phyloP scores from a whole-genome alignment of 2,329 filamentous ascomycete species.

The Alternaria sp. region DNA sequence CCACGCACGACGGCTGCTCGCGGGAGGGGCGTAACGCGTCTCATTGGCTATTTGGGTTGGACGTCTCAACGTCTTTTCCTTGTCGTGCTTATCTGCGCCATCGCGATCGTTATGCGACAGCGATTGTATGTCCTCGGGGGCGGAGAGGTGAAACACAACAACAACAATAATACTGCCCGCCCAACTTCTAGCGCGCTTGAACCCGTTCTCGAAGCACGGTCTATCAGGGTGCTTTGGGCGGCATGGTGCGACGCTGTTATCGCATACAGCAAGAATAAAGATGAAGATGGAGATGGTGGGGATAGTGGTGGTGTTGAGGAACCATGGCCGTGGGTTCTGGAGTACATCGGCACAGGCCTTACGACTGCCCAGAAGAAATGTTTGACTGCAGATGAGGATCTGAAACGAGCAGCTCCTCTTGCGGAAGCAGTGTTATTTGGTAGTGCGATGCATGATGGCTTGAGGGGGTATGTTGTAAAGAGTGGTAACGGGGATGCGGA shows the following conservation, averaged over 20 bases:
- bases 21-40: background rate
- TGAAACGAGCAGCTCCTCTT: background rate
- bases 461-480: conserved; percentile 24
- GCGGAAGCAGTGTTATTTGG: conserved; percentile 28
- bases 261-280: background rate
- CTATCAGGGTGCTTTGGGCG: conserved; percentile 35
- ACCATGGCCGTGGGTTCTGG: conserved; percentile 3
- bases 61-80: background rate
- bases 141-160: background rate
- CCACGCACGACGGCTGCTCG: background rate
- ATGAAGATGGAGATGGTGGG: background rate
- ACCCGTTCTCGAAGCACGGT: background rate
- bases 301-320: background rate
- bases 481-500: background rate
- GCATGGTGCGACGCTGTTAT: conserved; percentile 45
- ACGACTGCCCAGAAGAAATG: conserved; percentile 13
- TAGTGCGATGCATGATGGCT: conserved; percentile 27
- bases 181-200: background rate
- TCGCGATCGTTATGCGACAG: background rate
- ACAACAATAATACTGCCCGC: background rate
- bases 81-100: background rate
- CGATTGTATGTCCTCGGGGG: background rate
- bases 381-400: background rate
- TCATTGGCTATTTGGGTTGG: background rate
- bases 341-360: conserved; percentile 34